These are phyloP conservation scores for Leccinum variicolor DNA, from an alignment of 768 basidiomycete genomes.

Conservation along the genomic window DNA sequence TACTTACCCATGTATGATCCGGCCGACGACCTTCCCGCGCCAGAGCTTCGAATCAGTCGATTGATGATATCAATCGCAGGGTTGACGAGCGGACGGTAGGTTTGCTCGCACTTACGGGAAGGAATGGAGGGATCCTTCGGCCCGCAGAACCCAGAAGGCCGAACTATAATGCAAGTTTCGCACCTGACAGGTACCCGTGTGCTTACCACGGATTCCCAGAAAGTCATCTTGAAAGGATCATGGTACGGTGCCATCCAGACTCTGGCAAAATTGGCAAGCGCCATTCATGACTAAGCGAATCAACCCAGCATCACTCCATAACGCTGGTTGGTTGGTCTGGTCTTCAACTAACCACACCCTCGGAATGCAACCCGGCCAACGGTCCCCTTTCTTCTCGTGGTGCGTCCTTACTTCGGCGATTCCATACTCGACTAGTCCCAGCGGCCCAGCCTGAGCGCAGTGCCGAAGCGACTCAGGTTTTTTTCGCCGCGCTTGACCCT, in stretches of 20 bases:
- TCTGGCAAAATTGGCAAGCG: background rate
- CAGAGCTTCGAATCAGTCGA: background rate
- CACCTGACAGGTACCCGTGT: background rate
- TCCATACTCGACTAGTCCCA: constrained; percentile 6
- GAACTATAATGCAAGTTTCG: background rate
- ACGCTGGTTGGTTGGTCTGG: background rate
- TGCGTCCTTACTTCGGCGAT: constrained; percentile 1
- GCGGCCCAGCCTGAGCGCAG: too few relatives aligned
- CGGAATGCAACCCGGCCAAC: background rate
- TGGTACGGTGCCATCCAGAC: background rate
- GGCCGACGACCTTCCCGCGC: constrained; percentile 11
- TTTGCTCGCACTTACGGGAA: constrained; percentile 8
- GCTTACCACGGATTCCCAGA: constrained; percentile 5
- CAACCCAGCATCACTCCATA: background rate
- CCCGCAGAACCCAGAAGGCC: constrained; percentile 3
- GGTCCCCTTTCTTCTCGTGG: background rate
- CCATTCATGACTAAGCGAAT: constrained; percentile 22
- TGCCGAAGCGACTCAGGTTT: background rate
- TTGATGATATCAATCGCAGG: background rate
- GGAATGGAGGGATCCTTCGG: constrained; percentile 11
- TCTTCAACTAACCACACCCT: background rate
- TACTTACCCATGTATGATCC: constrained; percentile 15
- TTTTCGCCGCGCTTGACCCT: background rate
- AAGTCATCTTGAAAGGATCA: constrained; percentile 14
- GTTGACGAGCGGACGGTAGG: constrained; percentile 1